A percentile compares a stretch with the other conserved stretches of the same genome.
phyloP scores from a whole-genome alignment of 768 basidiomycete genomes.

The Kwoniella sp. region DNA sequence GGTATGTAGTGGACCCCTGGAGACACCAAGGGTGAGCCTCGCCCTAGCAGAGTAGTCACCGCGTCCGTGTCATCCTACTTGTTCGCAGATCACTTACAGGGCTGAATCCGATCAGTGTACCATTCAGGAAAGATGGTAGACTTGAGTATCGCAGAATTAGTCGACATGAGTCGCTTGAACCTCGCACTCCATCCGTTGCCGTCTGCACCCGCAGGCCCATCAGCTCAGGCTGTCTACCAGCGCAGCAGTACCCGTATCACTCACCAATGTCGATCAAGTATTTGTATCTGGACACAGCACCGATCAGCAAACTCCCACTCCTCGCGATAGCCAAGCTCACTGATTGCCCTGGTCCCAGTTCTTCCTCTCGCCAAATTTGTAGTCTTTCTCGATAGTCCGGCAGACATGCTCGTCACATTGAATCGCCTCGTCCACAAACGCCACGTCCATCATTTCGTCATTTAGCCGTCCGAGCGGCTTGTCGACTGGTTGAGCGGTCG shows the following conservation, averaged over 20 bases:
- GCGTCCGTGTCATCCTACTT: neutral
- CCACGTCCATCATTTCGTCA: constrained; percentile 38
- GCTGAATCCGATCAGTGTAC: constrained; percentile 27
- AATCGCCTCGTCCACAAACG: constrained; percentile 42
- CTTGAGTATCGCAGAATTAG: constrained; percentile 46
- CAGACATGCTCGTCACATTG: constrained; percentile 39
- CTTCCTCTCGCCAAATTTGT: constrained; percentile 29
- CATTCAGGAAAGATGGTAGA: constrained; percentile 50
- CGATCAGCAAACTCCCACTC: too few relatives aligned
- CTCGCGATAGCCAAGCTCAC: constrained; percentile 20
- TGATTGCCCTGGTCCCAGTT: constrained; percentile 37
- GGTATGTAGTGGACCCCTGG: constrained; percentile 49
- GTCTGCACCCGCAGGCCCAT: too few relatives aligned
- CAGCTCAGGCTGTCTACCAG: too few relatives aligned
- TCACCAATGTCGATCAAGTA: constrained; percentile 47
- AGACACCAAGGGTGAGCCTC: neutral
- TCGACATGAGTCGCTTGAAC: constrained; percentile 50
- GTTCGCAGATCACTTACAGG: constrained; percentile 16
- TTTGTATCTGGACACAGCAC: constrained; percentile 37
- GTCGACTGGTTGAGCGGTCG: constrained; percentile 27
- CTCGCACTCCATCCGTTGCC: constrained; percentile 51
- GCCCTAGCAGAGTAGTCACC: neutral
- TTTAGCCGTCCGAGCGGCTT: constrained; percentile 27
- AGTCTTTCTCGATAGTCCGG: constrained; percentile 19
- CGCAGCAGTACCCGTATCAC: neutral